phyloP scores from a whole-genome alignment of 75 land plant species.

The Ceratopteris richardii region DNA sequence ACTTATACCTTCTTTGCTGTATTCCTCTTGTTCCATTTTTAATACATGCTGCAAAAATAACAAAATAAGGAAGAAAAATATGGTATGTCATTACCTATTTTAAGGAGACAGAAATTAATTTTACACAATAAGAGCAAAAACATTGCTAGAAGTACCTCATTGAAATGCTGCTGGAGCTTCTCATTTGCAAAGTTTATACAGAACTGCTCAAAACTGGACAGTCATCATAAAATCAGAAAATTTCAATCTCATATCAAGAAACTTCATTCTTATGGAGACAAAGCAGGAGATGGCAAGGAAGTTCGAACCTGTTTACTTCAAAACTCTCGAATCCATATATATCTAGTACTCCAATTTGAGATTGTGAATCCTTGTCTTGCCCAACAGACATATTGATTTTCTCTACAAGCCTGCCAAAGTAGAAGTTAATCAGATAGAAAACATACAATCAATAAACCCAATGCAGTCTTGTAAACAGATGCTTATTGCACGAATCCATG shows the following conservation, averaged over 20 bases:
- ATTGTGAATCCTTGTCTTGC: slow-evolving; percentile 22
- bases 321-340: slow-evolving; percentile 45
- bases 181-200: slow-evolving; percentile 77
- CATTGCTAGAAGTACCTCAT: slow-evolving; percentile 41
- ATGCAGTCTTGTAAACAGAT: no score
- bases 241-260: background rate
- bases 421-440: background rate
- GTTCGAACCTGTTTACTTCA: slow-evolving; percentile 24
- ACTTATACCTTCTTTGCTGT: slow-evolving; percentile 62
- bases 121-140: background rate
- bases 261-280: background rate
- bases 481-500: no score
- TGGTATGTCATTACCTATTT: background rate
- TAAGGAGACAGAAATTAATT: background rate
- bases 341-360: slow-evolving; percentile 31
- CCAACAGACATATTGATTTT: slow-evolving; percentile 33
- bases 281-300: background rate
- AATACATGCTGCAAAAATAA: slow-evolving; percentile 67
- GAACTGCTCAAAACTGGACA: slow-evolving; percentile 62
- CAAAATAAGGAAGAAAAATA: background rate
- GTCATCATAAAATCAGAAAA: background rate
- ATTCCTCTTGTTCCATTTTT: slow-evolving; percentile 93
- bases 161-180: slow-evolving; percentile 77
- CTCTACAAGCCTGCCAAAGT: slow-evolving; percentile 31
- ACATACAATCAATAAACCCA: no score